Base-by-base conservation (phyloP, 371 early-diverging fungal species). In the Mortierella polycephala region DNA sequence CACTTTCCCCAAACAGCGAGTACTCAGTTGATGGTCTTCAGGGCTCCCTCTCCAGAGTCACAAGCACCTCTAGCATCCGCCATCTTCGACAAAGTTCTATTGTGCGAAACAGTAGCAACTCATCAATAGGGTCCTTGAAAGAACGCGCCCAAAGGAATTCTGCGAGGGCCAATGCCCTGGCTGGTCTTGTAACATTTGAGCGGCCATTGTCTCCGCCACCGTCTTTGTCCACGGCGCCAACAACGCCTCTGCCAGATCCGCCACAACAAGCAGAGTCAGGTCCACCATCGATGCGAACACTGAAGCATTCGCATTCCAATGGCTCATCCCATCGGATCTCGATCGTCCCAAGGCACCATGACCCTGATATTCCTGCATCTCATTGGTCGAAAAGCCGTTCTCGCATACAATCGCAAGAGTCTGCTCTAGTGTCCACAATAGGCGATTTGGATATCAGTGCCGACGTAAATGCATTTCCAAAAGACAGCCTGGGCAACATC, bases 291-390 rank as follows among this genome's bases (percentile, higher is more conserved):
- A 51, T 45, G 42, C 30, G 37, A 14, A 12, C 67, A 7, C 20
- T 75, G 46, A 70, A 63, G 18, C 63, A 67, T 39, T 56, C 75
- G 2, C 56, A 67, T 20, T 70, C 76, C 30, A 75, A 60, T 42
- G 67, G 71, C 18, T 75, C 76, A n/a, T 57, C 67, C 6, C 77
- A 63, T 5, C 63, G 77, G n/a, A 71, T 76, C 64, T 51, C 65
- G 42, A 76, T 71, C 18, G 67, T 76, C 2, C 77, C 77, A 30
- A 53, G 77, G 45, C 71, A 71, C 54, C 77, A 76, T n/a, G 77
- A 76, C 18, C 71, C 77, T 0, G 77, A 76, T n/a, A 55, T 64
- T 16, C 45, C 67, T 40, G 23, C 56, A 30, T 47, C 64, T 30
- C 58, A 52, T 42, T 59, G 57, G 2, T 16, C 57, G 46, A 71